These are phyloP conservation scores for Scheffersomyces segobiensis DNA, from an alignment of 1,139 yeast genomes.

Conservation along the genomic window DNA sequence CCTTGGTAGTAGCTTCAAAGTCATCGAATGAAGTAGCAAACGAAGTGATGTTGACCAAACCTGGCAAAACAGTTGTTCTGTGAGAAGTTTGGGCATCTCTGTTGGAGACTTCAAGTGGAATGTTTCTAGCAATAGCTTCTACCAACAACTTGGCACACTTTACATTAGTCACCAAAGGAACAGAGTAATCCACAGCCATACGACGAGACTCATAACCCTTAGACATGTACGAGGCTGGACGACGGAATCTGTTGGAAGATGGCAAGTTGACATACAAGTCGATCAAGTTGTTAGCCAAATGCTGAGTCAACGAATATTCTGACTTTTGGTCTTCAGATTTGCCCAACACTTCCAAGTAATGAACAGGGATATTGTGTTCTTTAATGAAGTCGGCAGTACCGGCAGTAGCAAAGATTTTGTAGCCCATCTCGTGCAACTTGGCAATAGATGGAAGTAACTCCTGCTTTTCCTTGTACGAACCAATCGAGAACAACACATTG, in stretches of 20 bases:
- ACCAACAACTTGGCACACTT: slow-evolving; percentile 94
- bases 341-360: slow-evolving; percentile 85
- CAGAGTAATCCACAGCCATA: slow-evolving; percentile 98
- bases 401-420: slow-evolving; percentile 91
- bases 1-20: slow-evolving; percentile 67
- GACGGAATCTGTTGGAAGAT: slow-evolving; percentile 93
- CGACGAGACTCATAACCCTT: slow-evolving; percentile 98
- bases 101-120: slow-evolving; percentile 66
- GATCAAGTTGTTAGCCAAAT: slow-evolving; percentile 93
- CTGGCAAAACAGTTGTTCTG: slow-evolving; percentile 79
- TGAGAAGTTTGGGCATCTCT: slow-evolving; percentile 92
- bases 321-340: slow-evolving; percentile 78
- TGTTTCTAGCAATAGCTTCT: slow-evolving; percentile 82
- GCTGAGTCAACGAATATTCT: slow-evolving; percentile 94
- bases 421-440: slow-evolving; percentile 81
- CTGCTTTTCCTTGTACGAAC: slow-evolving; percentile 96
- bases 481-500: slow-evolving; percentile 90
- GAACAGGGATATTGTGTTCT: slow-evolving; percentile 92
- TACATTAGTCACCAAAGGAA: slow-evolving; percentile 96
- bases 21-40: slow-evolving; percentile 71
- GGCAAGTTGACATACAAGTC: slow-evolving; percentile 96
- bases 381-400: slow-evolving; percentile 98
- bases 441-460: slow-evolving; percentile 88
- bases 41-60: slow-evolving; percentile 79
- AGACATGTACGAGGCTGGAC: slow-evolving; percentile 97